Evolutionary conservation across 306 rosid species (phyloP).

Genomic region (Gynostemma pentaphyllum): DNA sequence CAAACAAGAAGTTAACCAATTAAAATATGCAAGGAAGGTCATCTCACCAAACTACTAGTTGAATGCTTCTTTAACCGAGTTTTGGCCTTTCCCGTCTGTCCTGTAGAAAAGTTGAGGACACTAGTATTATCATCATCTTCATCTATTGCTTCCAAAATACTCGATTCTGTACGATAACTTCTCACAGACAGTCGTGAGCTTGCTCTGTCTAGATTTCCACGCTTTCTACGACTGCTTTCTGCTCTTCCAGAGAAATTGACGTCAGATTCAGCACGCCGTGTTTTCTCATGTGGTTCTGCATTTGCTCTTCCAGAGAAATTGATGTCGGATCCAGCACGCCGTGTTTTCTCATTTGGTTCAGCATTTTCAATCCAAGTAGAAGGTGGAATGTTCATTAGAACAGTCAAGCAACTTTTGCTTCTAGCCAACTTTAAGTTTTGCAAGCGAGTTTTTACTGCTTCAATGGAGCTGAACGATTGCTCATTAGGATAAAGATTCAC

Average conservation of each 20-base stretch:
- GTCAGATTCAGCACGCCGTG: slow-evolving; percentile 10
- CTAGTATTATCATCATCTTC: slow-evolving; percentile 59
- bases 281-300: slow-evolving; percentile 20
- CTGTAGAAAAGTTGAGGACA: slow-evolving; percentile 36
- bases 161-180: not conserved
- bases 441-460: slow-evolving; percentile 12
- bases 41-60: slow-evolving; percentile 25
- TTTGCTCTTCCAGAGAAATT: too few relatives aligned
- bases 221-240: slow-evolving; percentile 18
- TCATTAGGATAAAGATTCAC: slow-evolving; percentile 27
- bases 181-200: slow-evolving; percentile 16
- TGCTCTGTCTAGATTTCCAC: slow-evolving; percentile 21
- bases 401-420: slow-evolving; percentile 41
- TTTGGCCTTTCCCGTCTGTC: slow-evolving; percentile 22
- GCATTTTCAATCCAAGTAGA: slow-evolving; percentile 19
- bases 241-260: slow-evolving; percentile 17
- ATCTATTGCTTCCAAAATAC: slow-evolving; percentile 20
- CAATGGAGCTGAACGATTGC: slow-evolving; percentile 24
- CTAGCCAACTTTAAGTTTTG: slow-evolving; percentile 20
- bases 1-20: too few relatives aligned
- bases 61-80: slow-evolving; percentile 19
- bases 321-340: slow-evolving; percentile 12
- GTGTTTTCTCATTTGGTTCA: slow-evolving; percentile 18
- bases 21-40: not conserved
- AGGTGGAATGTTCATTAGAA: slow-evolving; percentile 20